Evolutionary conservation across 306 rosid species (phyloP).

Genomic region (Potentilla sterilis): DNA sequence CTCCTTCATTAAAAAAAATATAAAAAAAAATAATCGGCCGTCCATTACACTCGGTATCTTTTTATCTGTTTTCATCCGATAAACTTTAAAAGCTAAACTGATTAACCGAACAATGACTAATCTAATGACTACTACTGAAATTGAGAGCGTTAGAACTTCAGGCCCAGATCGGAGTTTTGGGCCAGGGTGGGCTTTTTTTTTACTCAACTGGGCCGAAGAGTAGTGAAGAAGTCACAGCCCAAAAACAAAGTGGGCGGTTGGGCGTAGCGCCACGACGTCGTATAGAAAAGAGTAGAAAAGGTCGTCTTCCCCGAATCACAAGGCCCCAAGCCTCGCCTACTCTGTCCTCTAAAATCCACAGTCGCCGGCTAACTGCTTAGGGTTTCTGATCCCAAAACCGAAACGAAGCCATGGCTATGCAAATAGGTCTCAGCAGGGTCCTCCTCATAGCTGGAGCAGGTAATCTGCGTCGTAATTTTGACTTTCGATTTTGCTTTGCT

Average conservation of each 20-base stretch:
- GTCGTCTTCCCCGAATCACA: slow-evolving; percentile 5
- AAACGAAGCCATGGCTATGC: slow-evolving; percentile 66
- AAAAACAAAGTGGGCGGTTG: background rate
- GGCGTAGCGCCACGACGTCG: slow-evolving; percentile 15
- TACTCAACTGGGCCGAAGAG: background rate
- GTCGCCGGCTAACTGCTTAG: background rate
- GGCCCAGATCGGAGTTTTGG: background rate
- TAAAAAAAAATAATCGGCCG: too few species aligned
- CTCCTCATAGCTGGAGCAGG: slow-evolving; percentile 75
- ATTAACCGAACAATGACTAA: too few species aligned
- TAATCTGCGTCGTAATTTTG: background rate
- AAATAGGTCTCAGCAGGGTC: slow-evolving; percentile 53
- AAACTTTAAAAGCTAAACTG: too few species aligned
- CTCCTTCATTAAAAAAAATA: too few species aligned
- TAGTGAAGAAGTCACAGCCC: background rate
- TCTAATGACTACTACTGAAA: too few species aligned
- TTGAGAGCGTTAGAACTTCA: too few species aligned
- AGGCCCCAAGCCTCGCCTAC: background rate
- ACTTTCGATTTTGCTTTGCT: background rate
- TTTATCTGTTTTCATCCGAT: too few species aligned
- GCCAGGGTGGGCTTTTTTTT: background rate
- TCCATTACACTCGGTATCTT: too few species aligned
- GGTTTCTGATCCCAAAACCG: slow-evolving; percentile 22
- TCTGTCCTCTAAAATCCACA: background rate
- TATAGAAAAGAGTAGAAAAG: background rate